A percentile compares a stretch with the other conserved stretches of the same genome.
phyloP scores from a whole-genome alignment of 306 rosid genomes.

The Castanea crenata region DNA sequence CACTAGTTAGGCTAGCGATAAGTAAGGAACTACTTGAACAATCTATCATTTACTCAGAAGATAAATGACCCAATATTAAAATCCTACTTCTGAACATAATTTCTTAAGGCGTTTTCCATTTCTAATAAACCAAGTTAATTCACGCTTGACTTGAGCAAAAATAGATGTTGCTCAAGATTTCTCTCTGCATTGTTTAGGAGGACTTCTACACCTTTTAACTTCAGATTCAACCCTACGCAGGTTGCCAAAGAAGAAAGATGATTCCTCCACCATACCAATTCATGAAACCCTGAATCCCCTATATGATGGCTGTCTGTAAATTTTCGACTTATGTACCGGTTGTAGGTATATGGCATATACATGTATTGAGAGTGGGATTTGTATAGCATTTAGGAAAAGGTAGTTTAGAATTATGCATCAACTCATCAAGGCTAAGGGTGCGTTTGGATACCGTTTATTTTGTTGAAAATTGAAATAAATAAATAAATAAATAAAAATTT shows the following conservation, averaged over 20 bases:
- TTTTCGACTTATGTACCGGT: background rate
- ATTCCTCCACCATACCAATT: conserved; percentile 23
- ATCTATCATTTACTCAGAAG: too few relatives aligned
- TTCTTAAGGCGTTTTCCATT: too few relatives aligned
- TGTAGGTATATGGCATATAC: background rate
- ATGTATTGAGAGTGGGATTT: background rate
- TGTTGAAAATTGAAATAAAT: too few relatives aligned
- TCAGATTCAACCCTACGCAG: background rate
- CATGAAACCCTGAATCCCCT: conserved; percentile 1
- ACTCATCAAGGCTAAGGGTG: background rate
- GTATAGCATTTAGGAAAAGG: background rate
- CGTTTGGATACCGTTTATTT: too few relatives aligned
- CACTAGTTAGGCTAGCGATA: too few relatives aligned
- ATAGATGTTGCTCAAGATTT: background rate
- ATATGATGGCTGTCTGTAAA: background rate
- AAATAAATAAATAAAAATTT: too few relatives aligned
- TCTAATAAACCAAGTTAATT: too few relatives aligned
- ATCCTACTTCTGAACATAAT: too few relatives aligned
- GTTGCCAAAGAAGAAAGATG: conserved; percentile 25
- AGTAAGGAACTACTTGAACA: too few relatives aligned
- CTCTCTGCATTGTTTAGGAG: background rate
- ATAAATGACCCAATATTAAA: too few relatives aligned
- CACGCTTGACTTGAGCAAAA: too few relatives aligned
- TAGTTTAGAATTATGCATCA: background rate
- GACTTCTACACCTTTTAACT: background rate